Evolutionary conservation across 2,329 filamentous ascomycete genomes (phyloP).

Genomic region (Aspergillus novoparasiticus): DNA sequence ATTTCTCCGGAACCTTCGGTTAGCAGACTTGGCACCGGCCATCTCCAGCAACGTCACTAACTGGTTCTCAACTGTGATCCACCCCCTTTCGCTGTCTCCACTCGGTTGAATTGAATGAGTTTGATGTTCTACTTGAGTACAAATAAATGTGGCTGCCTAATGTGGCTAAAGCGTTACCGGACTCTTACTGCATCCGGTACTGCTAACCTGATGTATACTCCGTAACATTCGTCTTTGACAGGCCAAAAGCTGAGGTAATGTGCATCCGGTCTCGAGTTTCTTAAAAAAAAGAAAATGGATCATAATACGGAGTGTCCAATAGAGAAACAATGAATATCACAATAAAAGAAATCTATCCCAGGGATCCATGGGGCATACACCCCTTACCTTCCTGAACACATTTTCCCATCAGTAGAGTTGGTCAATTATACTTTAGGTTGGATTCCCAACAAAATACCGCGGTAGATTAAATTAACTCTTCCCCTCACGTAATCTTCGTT

Average conservation of each 20-base stretch:
- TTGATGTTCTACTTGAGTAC: background rate
- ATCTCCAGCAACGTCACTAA: constrained; percentile 1
- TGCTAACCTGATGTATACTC: background rate
- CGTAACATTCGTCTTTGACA: background rate
- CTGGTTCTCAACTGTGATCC: background rate
- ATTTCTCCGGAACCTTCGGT: constrained; percentile 3
- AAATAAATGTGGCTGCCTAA: constrained; percentile 3
- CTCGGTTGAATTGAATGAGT: background rate
- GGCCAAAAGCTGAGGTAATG: background rate
- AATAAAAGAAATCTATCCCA: background rate
- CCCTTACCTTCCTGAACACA: background rate
- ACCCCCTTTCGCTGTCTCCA: background rate
- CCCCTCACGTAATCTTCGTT: background rate
- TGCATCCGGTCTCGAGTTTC: background rate
- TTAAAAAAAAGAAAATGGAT: background rate
- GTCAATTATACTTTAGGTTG: background rate
- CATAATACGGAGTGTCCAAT: background rate
- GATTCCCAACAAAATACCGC: constrained; percentile 3
- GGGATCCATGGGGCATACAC: background rate
- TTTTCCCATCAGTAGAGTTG: background rate
- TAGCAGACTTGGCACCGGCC: background rate
- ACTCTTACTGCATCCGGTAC: background rate
- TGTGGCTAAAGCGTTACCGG: background rate
- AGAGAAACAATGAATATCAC: background rate
- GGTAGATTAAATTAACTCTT: background rate